Conservation (phyloP, 139 green algal species). For the Coccomyxa sp. region DNA sequence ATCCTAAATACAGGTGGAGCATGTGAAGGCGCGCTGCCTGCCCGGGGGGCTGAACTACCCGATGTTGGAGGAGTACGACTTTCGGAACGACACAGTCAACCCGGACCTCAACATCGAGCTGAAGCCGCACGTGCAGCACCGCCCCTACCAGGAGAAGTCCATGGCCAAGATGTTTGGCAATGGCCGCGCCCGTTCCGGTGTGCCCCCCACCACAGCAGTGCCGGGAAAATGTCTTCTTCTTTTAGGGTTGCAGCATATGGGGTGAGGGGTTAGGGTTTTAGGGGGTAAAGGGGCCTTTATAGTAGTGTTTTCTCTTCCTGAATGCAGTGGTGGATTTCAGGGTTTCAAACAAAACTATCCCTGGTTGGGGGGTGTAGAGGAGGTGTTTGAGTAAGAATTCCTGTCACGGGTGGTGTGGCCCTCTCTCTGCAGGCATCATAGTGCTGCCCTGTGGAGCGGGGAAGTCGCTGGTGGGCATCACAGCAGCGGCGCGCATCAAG, state of each 20-base stretch:
- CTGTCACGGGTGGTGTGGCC: not conserved
- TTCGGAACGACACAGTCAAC: constrained; percentile 77
- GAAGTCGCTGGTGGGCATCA: constrained; percentile 89
- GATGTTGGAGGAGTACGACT: constrained; percentile 99
- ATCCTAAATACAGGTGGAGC: constrained; percentile 82
- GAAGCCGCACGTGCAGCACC: constrained; percentile 81
- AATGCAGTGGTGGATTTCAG: too few species aligned
- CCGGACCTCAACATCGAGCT: constrained; percentile 76
- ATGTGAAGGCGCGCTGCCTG: constrained; percentile 92
- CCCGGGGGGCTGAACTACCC: constrained; percentile 89
- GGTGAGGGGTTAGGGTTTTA: too few species aligned
- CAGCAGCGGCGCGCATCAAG: constrained; percentile 77
- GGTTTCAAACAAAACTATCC: too few species aligned
- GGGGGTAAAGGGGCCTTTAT: too few species aligned
- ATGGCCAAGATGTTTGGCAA: constrained; percentile 99
- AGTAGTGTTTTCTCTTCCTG: too few species aligned
- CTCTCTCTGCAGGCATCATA: constrained; percentile 88
- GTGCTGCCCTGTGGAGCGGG: constrained; percentile 96
- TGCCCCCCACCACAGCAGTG: not conserved
- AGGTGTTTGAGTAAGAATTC: too few species aligned
- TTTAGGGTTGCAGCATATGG: too few species aligned
- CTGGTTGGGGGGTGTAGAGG: too few species aligned
- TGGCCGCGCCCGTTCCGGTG: constrained; percentile 65
- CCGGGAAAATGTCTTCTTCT: too few species aligned
- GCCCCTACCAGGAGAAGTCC: constrained; percentile 83